Evolutionary conservation across 2,329 filamentous ascomycete species (phyloP), one percentile per base, ranked within the genome.

Genomic region (Arachnopeziza araneosa): DNA sequence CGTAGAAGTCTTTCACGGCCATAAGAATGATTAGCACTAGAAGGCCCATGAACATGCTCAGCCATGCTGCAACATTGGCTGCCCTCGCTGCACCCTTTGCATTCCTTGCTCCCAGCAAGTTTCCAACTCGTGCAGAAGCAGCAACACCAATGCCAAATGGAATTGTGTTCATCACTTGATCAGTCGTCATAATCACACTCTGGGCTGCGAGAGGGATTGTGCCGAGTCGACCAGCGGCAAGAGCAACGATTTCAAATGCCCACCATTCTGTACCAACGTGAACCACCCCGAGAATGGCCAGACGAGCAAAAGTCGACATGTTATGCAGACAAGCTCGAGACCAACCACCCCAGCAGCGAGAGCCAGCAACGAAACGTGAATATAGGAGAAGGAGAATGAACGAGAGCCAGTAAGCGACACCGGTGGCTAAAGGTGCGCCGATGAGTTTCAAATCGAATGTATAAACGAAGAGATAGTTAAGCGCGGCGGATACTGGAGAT

Each of bases 201-300:
- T 96, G 91, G 0, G 91, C 89, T 0, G 91, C 91, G 0, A 96
- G 79, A 0, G 90, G 82, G 36, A 92, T 83, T 0, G 89, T 93
- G 2, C 92, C 92, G 0, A 96, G 81, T 44, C 87, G 83, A 1
- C 91, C 91, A 5, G 91, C 91, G 1, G 89, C 90, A 0, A 96
- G 81, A 1, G 91, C 90, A 1, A 96, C 90, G 65, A 96, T 93
- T 74, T 96, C 91, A 68, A 96, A 96, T 0, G 91, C 92, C 91
- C 91, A 96, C 91, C 91, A 96, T 74, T 96, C 92, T 0, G 91
- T 95, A 2, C 90, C 92, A 5, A 96, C 89, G 64, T 96, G 91
- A 2, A 96, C 76, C 50, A 96, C 80, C 0, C 91, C 92, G 0
- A 96, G 78, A 17, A 88, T 74, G 0, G 91, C 90, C 2, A 96